These are phyloP conservation scores for Ramalina peruviana DNA, from an alignment of 495 filamentous ascomycete species.

Conservation along the genomic window DNA sequence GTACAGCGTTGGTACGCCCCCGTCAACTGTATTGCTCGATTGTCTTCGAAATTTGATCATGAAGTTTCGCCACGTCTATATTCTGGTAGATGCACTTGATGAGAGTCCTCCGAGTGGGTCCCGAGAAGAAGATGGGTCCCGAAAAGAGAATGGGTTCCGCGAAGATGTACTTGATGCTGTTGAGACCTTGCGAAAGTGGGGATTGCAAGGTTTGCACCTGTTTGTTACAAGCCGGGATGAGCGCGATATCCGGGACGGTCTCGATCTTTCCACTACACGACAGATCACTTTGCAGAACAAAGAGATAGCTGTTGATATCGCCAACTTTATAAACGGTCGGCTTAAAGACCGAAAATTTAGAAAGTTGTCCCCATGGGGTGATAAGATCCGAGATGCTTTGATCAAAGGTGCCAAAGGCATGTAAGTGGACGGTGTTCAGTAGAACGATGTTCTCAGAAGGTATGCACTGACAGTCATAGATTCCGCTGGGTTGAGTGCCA, in stretches of 20 bases:
- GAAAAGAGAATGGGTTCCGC: constrained; percentile 3
- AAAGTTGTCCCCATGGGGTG: constrained; percentile 16
- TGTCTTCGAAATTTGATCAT: constrained; percentile 10
- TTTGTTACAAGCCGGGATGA: constrained; percentile 27
- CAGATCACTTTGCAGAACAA: constrained; percentile 17
- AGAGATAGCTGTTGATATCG: constrained; percentile 20
- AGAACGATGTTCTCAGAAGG: background rate
- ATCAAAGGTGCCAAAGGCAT: constrained; percentile 21
- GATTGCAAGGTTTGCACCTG: constrained; percentile 19
- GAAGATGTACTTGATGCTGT: constrained; percentile 17
- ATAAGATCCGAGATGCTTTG: constrained; percentile 18
- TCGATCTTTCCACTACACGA: constrained; percentile 11
- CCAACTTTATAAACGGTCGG: constrained; percentile 18
- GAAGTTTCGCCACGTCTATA: constrained; percentile 14
- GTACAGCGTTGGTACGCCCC: constrained; percentile 4
- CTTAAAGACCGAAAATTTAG: constrained; percentile 19
- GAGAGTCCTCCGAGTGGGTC: constrained; percentile 14
- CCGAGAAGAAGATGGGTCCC: constrained; percentile 6
- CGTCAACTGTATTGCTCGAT: constrained; percentile 8
- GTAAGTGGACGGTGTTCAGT: constrained; percentile 11
- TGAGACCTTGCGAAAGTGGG: constrained; percentile 18
- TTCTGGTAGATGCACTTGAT: constrained; percentile 17
- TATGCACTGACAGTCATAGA: constrained; percentile 14
- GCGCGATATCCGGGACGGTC: constrained; percentile 21
- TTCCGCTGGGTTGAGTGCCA: constrained; percentile 30